These are phyloP conservation scores for Juncus inflexus DNA, from an alignment of 176 grass and related monocot genomes.

Conservation along the genomic window DNA sequence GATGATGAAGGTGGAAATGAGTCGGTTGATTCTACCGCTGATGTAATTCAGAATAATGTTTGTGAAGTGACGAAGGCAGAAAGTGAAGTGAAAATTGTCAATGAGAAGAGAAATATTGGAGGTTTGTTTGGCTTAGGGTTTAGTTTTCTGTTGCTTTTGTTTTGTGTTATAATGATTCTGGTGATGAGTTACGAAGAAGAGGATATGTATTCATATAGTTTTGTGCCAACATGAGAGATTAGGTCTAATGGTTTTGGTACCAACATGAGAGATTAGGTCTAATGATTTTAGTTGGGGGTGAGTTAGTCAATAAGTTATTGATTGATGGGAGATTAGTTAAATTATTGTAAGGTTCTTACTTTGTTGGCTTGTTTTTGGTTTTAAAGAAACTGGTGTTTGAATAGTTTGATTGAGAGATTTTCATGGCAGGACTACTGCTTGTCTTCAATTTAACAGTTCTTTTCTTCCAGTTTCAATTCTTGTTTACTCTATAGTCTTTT, in stretches of 20 bases:
- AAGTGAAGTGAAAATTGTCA: conserved; percentile 7
- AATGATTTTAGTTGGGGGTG: background rate
- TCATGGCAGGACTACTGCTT: too few species aligned
- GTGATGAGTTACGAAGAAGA: conserved; percentile 38
- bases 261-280: background rate
- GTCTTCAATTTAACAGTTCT: too few species aligned
- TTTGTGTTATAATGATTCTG: conserved; percentile 30
- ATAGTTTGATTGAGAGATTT: background rate
- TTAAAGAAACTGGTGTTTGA: background rate
- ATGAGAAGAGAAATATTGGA: conserved; percentile 19
- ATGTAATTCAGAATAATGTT: conserved; percentile 28
- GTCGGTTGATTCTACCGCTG: conserved; percentile 35
- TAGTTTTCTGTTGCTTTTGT: conserved; percentile 32
- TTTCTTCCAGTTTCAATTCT: too few species aligned
- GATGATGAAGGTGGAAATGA: conserved; percentile 29
- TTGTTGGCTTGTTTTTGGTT: conserved; percentile 5
- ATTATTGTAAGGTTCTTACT: background rate
- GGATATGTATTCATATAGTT: conserved; percentile 31
- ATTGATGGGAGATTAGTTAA: background rate
- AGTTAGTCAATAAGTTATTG: conserved; percentile 16
- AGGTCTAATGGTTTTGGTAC: too few species aligned
- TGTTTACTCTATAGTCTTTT: too few species aligned
- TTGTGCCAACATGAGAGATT: conserved; percentile 65
- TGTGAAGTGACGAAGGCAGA: conserved; percentile 28
- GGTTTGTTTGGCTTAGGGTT: conserved; percentile 26